A percentile compares a stretch with the other conserved stretches of the same genome.
These are phyloP conservation scores for Metschnikowia chrysomelidarum DNA, from an alignment of 805 yeast genomes.

Conservation along the genomic window DNA sequence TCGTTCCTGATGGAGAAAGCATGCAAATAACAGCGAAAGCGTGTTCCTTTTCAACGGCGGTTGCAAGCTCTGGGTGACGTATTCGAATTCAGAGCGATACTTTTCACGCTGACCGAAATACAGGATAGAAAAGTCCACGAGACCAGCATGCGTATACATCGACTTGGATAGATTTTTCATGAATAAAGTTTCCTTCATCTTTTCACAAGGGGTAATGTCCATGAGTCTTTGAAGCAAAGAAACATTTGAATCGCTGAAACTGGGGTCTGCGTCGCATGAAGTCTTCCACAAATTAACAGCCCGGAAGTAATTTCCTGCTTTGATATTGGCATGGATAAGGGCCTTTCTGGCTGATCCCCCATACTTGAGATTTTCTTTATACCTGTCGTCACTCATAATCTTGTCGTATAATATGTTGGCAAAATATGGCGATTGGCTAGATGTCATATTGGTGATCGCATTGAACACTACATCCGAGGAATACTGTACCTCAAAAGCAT, in stretches of 20 bases:
- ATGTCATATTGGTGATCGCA: constrained; percentile 13
- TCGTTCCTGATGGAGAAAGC: constrained; percentile 27
- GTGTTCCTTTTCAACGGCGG: constrained; percentile 35
- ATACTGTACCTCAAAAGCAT: constrained; percentile 1
- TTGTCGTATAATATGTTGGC: constrained; percentile 19
- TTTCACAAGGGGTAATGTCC: constrained; percentile 1
- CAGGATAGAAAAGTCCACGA: constrained; percentile 17
- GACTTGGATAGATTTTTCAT: constrained; percentile 8
- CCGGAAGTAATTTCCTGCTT: constrained; percentile 15
- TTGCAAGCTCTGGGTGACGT: constrained; percentile 21
- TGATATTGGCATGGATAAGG: constrained; percentile 15
- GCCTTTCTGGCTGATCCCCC: neutral
- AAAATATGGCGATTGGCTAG: constrained; percentile 15
- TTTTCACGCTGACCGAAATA: constrained; percentile 20
- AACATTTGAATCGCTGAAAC: constrained; percentile 7
- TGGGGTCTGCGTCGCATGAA: neutral
- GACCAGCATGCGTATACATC: constrained; percentile 7
- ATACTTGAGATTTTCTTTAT: neutral
- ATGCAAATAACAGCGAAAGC: constrained; percentile 30
- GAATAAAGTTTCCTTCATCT: neutral
- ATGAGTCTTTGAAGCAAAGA: constrained; percentile 1
- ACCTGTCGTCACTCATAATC: neutral
- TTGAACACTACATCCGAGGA: constrained; percentile 3
- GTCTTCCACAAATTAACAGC: constrained; percentile 21
- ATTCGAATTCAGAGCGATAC: constrained; percentile 16